Percentiles rank a stretch among this genome's conserved stretches.
These are phyloP conservation scores for Claviceps fusiformis DNA, from an alignment of 2,329 filamentous ascomycete genomes.

Conservation along the genomic window DNA sequence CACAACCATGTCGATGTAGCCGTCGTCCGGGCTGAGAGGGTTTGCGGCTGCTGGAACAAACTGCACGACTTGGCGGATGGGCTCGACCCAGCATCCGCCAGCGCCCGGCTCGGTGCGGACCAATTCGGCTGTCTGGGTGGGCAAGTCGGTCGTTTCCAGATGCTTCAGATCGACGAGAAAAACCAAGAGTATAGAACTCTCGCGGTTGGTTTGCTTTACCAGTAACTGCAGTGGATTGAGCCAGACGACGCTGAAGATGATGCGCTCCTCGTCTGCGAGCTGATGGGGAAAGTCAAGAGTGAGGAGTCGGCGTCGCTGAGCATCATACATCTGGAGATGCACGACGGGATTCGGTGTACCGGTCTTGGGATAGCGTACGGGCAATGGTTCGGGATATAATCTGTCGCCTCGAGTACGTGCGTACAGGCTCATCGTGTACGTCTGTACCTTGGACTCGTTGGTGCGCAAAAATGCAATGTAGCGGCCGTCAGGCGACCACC, in stretches of 20 bases:
- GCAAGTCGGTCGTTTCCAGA: conserved; percentile 44
- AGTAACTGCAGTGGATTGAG: conserved; percentile 40
- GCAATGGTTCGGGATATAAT: conserved; percentile 46
- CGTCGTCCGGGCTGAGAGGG: conserved; percentile 22
- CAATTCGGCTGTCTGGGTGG: conserved; percentile 28
- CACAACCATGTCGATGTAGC: conserved; percentile 56
- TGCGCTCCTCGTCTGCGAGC: conserved; percentile 45
- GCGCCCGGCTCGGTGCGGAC: conserved; percentile 44
- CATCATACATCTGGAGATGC: conserved; percentile 41
- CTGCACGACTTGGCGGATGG: conserved; percentile 41
- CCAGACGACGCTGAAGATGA: conserved; percentile 57
- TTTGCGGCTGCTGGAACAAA: conserved; percentile 29
- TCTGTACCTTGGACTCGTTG: conserved; percentile 59
- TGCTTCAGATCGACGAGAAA: conserved; percentile 49
- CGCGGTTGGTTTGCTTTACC: no score
- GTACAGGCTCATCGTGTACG: conserved; percentile 48
- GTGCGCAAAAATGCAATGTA: conserved; percentile 82
- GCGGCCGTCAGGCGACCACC: conserved; percentile 83
- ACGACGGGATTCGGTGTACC: conserved; percentile 55
- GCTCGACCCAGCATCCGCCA: conserved; percentile 47
- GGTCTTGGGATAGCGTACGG: conserved; percentile 56
- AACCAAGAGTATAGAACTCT: conserved; percentile 10
- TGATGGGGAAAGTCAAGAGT: conserved; percentile 31
- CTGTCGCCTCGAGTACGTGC: conserved; percentile 48
- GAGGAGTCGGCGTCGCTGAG: conserved; percentile 31